Percentiles rank a stretch among this genome's conserved stretches.
Conservation (phyloP, 2,329 filamentous ascomycete species). For the Fusarium veterinarium region DNA sequence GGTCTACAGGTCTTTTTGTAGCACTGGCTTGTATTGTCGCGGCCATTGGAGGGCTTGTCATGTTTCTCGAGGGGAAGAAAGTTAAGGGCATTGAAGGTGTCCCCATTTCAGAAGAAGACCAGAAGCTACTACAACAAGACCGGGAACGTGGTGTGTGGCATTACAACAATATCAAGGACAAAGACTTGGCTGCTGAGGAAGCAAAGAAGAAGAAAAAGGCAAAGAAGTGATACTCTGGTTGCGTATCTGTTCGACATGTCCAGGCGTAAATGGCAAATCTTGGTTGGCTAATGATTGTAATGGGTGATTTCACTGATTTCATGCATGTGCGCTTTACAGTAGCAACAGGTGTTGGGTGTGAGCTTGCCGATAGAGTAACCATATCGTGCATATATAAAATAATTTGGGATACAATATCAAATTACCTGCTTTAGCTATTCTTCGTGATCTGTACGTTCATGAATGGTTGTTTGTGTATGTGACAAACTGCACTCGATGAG, state of each 20-base stretch:
- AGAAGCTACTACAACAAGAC: constrained; percentile 62
- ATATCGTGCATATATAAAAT: background rate
- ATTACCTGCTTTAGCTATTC: background rate
- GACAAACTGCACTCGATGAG: background rate
- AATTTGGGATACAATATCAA: background rate
- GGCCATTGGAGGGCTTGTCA: constrained; percentile 74
- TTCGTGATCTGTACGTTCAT: background rate
- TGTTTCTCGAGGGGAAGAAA: constrained; percentile 76
- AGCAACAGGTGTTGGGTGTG: background rate
- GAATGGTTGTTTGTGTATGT: background rate
- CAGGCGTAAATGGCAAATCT: background rate
- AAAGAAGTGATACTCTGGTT: constrained; percentile 14
- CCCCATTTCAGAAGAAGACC: constrained; percentile 67
- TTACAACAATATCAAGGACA: constrained; percentile 59
- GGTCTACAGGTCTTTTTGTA: constrained; percentile 84
- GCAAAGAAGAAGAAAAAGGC: constrained; percentile 41
- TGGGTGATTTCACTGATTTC: constrained; percentile 1
- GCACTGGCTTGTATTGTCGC: constrained; percentile 78
- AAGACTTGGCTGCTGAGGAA: constrained; percentile 37
- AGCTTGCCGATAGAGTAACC: background rate
- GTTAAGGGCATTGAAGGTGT: constrained; percentile 80
- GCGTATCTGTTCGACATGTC: background rate
- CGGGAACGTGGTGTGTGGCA: constrained; percentile 67
- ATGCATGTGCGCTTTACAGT: background rate
- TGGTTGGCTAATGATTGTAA: background rate